Evolutionary conservation across 169 alveolate genomes (phyloP).

Genomic region (Amoebophrya sp.): DNA sequence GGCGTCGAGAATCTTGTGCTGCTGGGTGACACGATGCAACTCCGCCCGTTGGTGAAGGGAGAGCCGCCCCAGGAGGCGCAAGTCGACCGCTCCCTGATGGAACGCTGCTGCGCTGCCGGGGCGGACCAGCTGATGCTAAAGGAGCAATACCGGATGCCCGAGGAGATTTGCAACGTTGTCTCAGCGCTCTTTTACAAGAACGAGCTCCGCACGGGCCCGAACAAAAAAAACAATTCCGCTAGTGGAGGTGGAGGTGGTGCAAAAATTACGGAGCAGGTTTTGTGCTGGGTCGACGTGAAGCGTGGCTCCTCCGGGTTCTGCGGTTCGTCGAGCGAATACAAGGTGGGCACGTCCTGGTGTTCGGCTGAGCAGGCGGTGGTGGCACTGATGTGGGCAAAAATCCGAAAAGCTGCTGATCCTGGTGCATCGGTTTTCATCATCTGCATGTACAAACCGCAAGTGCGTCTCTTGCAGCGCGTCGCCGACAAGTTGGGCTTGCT

Average conservation of each 20-base stretch:
- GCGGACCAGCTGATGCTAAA: neutral
- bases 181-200: neutral
- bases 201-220: neutral
- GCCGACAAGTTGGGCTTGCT: neutral
- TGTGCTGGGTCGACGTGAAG: neutral
- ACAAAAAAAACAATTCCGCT: neutral
- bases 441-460: constrained; percentile 1
- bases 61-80: neutral
- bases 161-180: neutral
- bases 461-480: neutral
- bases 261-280: neutral
- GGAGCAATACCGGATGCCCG: constrained; percentile 3
- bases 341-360: neutral
- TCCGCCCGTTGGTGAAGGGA: neutral
- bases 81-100: neutral
- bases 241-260: neutral
- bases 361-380: neutral
- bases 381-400: neutral
- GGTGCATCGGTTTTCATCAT: neutral
- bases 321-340: neutral
- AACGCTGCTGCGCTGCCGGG: neutral
- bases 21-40: neutral
- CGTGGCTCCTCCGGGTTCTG: no score
- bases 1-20: neutral
- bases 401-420: neutral